Base-by-base conservation (phyloP, 2,329 filamentous ascomycete genomes). In the Grosmannia clavigera region DNA sequence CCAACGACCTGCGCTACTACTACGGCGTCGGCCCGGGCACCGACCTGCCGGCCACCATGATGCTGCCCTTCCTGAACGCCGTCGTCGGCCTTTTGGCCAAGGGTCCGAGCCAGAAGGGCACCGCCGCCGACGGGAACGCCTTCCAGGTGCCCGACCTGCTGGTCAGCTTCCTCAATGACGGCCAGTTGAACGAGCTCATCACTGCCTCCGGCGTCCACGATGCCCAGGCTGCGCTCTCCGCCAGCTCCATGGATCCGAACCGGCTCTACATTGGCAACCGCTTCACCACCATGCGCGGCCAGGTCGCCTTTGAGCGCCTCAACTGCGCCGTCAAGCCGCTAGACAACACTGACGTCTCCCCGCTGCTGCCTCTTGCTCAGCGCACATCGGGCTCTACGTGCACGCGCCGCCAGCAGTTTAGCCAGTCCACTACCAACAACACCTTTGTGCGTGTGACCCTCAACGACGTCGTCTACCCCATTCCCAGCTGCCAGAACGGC, bases 1-100 rank as follows among this genome's bases (percentile, higher is more conserved):
- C 78, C 1, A 83, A 88, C 64, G 85, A 88, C 66, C 71, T 88
- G 48, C 79, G 83, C 35, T 88, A 88, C 70, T 87, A 82, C 71
- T 86, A 87, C 66, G 82, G 82, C 12, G 74, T 78, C 1, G 84
- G 85, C 0, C 80, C 81, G 0, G 83, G 81, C 1, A 76, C 77
- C 2, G 71, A 76, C 40, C 72, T 83, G 25, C 75, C 81, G 9
- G 73, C 76, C 43, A 79, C 77, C 60, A 78, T 84, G 73, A 82
- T 87, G 82, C 75, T 82, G 12, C 83, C 84, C 0, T 81, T 82
- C 61, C 72, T 87, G 2, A 75, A 80, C 25, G 72, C 75, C 2
- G 69, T 87, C 6, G 71, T 84, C 1, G 69, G 73, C 16, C 70
- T 82, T 2, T 74, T 87, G n/a, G 68, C 73, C 10, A 68, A 76